phyloP scores from a whole-genome alignment of 2,329 filamentous ascomycete species.

The Calonectria pauciramosa region DNA sequence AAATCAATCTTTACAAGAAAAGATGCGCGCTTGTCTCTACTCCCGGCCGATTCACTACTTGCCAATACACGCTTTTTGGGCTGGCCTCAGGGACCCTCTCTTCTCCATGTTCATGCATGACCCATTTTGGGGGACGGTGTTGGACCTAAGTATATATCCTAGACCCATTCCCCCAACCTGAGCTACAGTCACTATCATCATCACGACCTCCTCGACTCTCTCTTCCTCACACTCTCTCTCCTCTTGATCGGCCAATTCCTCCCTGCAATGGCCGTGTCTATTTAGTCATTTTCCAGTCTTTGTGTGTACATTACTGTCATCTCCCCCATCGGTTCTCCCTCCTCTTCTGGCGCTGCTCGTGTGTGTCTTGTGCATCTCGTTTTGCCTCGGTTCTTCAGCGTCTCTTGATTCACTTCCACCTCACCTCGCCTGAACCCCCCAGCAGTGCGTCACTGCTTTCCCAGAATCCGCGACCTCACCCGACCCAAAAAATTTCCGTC shows the following conservation, averaged over 20 bases:
- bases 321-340: conserved; percentile 32
- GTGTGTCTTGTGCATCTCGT: conserved; percentile 45
- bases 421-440: conserved; percentile 30
- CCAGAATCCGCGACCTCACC: conserved; percentile 30
- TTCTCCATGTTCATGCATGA: conserved; percentile 57
- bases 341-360: conserved; percentile 39
- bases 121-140: conserved; percentile 44
- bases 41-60: conserved; percentile 44
- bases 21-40: conserved; percentile 46
- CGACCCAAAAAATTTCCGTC: conserved; percentile 28
- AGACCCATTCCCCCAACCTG: conserved; percentile 56
- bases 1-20: conserved; percentile 47
- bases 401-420: conserved; percentile 42
- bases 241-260: conserved; percentile 42
- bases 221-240: conserved; percentile 30
- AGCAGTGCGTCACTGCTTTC: conserved; percentile 41
- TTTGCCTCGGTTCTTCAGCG: conserved; percentile 44
- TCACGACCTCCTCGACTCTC: conserved; percentile 44
- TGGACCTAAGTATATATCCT: conserved; percentile 61
- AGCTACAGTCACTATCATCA: conserved; percentile 45
- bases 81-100: conserved; percentile 50
- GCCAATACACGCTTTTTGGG: conserved; percentile 37
- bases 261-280: conserved; percentile 45
- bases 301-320: conserved; percentile 44
- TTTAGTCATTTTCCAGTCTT: conserved; percentile 45